Evolutionary conservation across 148 eudicot species (phyloP).

Genomic region (Beta vulgaris): DNA sequence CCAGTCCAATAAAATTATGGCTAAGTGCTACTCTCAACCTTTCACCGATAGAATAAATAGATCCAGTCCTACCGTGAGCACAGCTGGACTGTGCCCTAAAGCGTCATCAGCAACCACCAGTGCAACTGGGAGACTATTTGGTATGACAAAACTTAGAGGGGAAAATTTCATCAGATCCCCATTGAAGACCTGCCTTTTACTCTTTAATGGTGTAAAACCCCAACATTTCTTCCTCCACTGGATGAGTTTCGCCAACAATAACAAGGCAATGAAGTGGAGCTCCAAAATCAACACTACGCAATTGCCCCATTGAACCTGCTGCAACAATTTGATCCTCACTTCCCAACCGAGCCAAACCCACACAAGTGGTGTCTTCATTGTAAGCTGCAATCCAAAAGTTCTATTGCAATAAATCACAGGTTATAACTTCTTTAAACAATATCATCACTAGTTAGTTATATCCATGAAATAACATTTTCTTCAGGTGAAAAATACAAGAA

Average conservation of each 20-base stretch:
- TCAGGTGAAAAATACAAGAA: background rate
- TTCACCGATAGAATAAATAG: background rate
- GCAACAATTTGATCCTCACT: conserved; percentile 70
- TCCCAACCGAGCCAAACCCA: conserved; percentile 84
- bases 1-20: background rate
- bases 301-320: conserved; percentile 75
- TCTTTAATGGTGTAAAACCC: conserved; percentile 39
- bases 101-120: background rate
- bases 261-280: conserved; percentile 78
- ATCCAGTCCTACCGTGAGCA: background rate
- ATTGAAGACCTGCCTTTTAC: background rate
- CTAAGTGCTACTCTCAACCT: background rate
- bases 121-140: background rate
- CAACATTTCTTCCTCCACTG: conserved; percentile 82
- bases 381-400: conserved; percentile 47
- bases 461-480: background rate
- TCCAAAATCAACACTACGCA: conserved; percentile 62
- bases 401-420: background rate
- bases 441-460: background rate
- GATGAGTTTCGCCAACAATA: conserved; percentile 77
- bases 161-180: background rate
- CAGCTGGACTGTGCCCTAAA: background rate
- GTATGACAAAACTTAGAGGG: background rate
- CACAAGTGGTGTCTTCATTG: conserved; percentile 60
- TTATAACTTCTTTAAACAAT: background rate